Percentiles rank a stretch among this genome's conserved stretches.
Evolutionary conservation across 495 filamentous ascomycete genomes (phyloP).

Genomic region (Penicillium crystallinum): DNA sequence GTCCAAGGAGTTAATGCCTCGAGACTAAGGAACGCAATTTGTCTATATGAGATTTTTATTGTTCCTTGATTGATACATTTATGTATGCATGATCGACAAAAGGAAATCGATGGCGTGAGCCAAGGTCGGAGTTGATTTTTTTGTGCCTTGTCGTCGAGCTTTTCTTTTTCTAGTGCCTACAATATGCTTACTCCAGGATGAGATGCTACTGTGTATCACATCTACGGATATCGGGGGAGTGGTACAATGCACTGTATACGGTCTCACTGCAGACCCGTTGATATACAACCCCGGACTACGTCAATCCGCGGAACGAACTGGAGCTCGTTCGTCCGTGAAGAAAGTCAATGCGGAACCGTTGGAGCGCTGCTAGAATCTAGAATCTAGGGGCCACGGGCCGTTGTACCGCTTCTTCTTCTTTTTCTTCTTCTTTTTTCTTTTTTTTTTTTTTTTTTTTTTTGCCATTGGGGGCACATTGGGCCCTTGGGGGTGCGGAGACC

Average conservation of each 20-base stretch:
- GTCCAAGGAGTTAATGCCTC: background rate
- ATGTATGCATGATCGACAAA: background rate
- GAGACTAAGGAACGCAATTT: background rate
- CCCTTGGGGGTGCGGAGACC: background rate
- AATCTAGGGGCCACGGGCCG: background rate
- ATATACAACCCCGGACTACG: constrained; percentile 19
- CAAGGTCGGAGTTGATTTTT: background rate
- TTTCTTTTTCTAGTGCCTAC: background rate
- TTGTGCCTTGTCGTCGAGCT: background rate
- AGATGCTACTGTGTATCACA: constrained; percentile 4
- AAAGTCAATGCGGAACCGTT: background rate
- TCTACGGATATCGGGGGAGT: constrained; percentile 5
- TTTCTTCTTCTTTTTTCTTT: too few species aligned
- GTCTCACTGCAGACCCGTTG: constrained; percentile 12
- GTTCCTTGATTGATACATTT: background rate
- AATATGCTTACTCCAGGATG: background rate
- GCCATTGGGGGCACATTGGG: background rate
- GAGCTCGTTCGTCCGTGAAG: background rate
- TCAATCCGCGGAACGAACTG: constrained; percentile 1
- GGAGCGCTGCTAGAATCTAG: background rate
- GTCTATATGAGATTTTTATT: background rate
- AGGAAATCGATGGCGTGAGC: background rate
- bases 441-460: too few species aligned
- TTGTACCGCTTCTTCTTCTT: background rate
- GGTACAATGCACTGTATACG: constrained; percentile 16